Evolutionary conservation across 192 early-diverging fungal genomes (phyloP), one percentile per base, ranked within the genome.

Genomic region (Backusella circina): DNA sequence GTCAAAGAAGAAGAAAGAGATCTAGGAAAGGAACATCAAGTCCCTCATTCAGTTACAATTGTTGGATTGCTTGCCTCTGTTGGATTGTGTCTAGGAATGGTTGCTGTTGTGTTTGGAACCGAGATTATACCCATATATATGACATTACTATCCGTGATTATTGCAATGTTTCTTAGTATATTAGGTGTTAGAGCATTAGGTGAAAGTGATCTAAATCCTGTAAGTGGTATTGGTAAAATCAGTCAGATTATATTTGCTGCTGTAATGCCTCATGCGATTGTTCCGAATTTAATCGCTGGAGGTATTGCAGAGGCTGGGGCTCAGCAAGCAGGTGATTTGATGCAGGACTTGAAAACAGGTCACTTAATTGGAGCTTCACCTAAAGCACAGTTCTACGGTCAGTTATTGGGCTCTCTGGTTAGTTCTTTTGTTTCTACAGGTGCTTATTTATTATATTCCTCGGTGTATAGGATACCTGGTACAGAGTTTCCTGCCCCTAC

Each of bases 281-380:
- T 90, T 0, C 89, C 88, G 65, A 94, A 95, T 83, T 69, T 95
- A 74, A 86, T 94, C 44, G 90, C 92, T 23, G 94, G 94, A 50
- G 88, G 90, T 18, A 89, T 95, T 64, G 93, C 94, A 12, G 93
- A 92, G 67, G 90, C 91, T 18, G 92, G 79, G 23, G 88, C 88
- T 12, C 89, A 90, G 71, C 90, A 90, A 77, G 86, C 89, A 15
- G 91, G 71, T 28, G 93, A 94, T 73, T 73, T 82, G 15, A 82
- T 82, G 81, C 81, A 82, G 78, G 95, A 96, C 78, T 78, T 96
- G 35, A 96, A 96, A 72, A 96, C 95, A 10, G 95, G 95, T 2
- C 92, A 96, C 70, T 35, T 96, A 35, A 87, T 96, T 50, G 87
- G 87, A n/a, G 95, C 95, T 8, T 93, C 92, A 0, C 95, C 95